These are phyloP conservation scores for Uromyces viciae-fabae DNA, from an alignment of 1,284 basidiomycete genomes.

Conservation along the genomic window DNA sequence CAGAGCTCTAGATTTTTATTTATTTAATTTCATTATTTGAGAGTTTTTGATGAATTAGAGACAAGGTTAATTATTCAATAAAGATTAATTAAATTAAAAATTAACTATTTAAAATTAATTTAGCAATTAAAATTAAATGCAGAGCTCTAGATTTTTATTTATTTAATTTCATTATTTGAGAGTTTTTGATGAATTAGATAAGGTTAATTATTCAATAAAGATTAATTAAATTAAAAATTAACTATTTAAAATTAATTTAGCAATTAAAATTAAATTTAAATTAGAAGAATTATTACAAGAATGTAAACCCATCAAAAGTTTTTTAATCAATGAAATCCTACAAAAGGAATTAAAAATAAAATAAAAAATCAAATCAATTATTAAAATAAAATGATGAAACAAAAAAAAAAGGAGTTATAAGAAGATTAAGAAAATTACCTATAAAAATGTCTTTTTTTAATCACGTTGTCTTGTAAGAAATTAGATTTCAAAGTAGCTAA, in stretches of 20 bases:
- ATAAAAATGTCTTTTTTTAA: not conserved
- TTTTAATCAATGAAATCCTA: not conserved
- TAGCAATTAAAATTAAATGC: not conserved
- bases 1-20: not conserved
- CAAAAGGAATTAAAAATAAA: too few species aligned
- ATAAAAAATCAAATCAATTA: not conserved
- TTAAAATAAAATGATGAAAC: not conserved
- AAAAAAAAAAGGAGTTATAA: not conserved
- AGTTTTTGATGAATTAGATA: not conserved
- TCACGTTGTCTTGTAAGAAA: not conserved
- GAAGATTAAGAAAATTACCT: not conserved
- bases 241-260: not conserved
- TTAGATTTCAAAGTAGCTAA: not conserved
- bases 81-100: not conserved
- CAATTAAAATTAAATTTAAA: not conserved
- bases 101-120: not conserved
- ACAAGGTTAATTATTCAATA: not conserved
- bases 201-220: not conserved
- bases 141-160: not conserved
- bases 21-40: not conserved
- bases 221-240: not conserved
- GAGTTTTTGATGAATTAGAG: not conserved
- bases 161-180: not conserved
- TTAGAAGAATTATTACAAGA: not conserved
- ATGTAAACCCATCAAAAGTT: not conserved